phyloP scores from a whole-genome alignment of 768 basidiomycete genomes.

The Dentipellis fragilis region DNA sequence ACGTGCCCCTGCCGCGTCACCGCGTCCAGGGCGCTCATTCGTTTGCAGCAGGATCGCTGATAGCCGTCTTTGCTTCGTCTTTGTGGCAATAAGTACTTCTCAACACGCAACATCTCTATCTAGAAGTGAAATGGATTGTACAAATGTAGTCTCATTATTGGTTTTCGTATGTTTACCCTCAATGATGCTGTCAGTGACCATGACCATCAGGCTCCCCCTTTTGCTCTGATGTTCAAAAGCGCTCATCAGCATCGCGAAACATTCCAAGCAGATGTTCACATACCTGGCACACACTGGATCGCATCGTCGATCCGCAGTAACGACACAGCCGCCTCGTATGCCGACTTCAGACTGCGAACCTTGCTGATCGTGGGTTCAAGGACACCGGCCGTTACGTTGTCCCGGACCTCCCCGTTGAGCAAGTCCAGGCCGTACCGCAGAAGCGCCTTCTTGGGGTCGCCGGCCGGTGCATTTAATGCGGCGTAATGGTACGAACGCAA shows the following conservation, averaged over 20 bases:
- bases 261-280: slow-evolving; percentile 20
- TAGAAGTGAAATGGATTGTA: not conserved
- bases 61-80: not conserved
- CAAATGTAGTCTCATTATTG: not conserved
- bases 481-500: slow-evolving; percentile 94
- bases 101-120: not conserved
- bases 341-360: slow-evolving; percentile 93
- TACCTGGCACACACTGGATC: slow-evolving; percentile 84
- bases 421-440: slow-evolving; percentile 93
- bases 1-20: slow-evolving; percentile 1
- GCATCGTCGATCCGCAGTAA: slow-evolving; percentile 92
- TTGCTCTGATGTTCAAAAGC: slow-evolving; percentile 39
- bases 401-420: slow-evolving; percentile 87
- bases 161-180: slow-evolving; percentile 10
- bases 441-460: slow-evolving; percentile 85
- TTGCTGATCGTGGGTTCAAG: slow-evolving; percentile 97
- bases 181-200: slow-evolving; percentile 39
- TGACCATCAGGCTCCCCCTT: slow-evolving; percentile 66
- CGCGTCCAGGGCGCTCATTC: not conserved
- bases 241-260: not conserved
- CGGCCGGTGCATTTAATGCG: slow-evolving; percentile 83
- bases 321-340: slow-evolving; percentile 93
- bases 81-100: not conserved
- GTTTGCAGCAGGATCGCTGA: not conserved
- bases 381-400: slow-evolving; percentile 89